Conservation (phyloP, 2,329 filamentous ascomycete genomes). For the Trichoderma lentiforme region DNA sequence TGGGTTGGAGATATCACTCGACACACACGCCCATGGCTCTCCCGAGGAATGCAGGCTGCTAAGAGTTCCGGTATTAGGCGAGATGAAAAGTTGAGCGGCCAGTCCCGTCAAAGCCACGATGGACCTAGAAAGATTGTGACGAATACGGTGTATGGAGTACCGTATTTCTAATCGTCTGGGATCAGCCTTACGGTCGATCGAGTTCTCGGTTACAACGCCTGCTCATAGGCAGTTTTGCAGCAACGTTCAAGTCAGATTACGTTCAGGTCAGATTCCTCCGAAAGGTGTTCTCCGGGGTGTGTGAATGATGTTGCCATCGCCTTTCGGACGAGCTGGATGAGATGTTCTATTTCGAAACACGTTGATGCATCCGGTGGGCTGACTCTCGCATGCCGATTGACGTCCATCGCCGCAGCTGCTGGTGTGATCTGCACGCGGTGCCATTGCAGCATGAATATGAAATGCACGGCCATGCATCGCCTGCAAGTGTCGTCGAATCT, state of each 20-base stretch:
- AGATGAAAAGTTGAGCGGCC: background rate
- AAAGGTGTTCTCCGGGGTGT: background rate
- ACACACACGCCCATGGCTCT: background rate
- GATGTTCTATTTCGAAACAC: background rate
- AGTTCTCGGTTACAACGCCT: background rate
- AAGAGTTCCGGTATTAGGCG: background rate
- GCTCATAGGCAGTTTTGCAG: background rate
- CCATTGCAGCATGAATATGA: background rate
- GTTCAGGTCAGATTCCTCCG: background rate
- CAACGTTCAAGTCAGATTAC: background rate
- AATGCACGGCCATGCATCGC: background rate
- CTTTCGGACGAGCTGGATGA: background rate
- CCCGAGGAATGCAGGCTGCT: background rate
- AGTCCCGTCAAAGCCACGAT: background rate
- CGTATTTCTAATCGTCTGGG: background rate
- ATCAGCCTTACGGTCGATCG: slow-evolving; percentile 3
- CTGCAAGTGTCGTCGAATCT: background rate
- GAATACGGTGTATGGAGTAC: background rate
- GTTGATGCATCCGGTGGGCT: background rate
- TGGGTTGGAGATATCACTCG: background rate
- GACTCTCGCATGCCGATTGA: background rate
- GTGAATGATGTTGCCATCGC: background rate
- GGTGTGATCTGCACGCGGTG: background rate
- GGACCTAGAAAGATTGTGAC: background rate
- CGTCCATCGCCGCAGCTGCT: background rate